Conservation (phyloP, 768 basidiomycete genomes). For the Tylopilus felleus region DNA sequence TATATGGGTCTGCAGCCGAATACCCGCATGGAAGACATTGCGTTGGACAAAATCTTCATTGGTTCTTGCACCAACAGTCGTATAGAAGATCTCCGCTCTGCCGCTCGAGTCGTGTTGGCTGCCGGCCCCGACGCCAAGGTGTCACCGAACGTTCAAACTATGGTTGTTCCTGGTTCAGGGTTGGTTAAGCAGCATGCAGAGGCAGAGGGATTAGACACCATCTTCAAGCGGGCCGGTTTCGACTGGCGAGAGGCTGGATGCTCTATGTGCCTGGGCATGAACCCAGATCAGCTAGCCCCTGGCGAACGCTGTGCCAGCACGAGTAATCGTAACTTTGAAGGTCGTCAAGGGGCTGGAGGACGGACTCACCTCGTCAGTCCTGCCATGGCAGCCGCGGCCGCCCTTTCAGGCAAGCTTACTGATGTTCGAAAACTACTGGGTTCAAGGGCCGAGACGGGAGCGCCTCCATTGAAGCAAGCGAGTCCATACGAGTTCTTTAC, state of each 20-base stretch:
- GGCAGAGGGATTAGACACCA: slow-evolving; percentile 78
- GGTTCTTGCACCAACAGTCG: slow-evolving; percentile 95
- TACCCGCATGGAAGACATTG: slow-evolving; percentile 74
- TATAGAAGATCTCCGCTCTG: slow-evolving; percentile 86
- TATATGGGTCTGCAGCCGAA: slow-evolving; percentile 88
- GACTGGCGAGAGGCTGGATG: slow-evolving; percentile 96
- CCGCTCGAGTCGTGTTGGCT: slow-evolving; percentile 72
- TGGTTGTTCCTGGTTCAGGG: slow-evolving; percentile 92
- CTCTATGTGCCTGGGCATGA: slow-evolving; percentile 97
- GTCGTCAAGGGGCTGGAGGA: slow-evolving; percentile 83
- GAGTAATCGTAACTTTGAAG: slow-evolving; percentile 92
- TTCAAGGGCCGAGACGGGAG: slow-evolving; percentile 40
- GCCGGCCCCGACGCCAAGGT: slow-evolving; percentile 74
- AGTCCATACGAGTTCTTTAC: slow-evolving; percentile 76
- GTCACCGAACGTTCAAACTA: slow-evolving; percentile 70
- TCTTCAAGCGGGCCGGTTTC: slow-evolving; percentile 89
- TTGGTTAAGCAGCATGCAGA: slow-evolving; percentile 89
- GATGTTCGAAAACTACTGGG: slow-evolving; percentile 79
- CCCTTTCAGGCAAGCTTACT: slow-evolving; percentile 78
- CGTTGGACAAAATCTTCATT: slow-evolving; percentile 87
- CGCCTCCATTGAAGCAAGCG: slow-evolving; percentile 62
- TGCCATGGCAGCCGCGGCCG: slow-evolving; percentile 91
- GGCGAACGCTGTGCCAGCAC: slow-evolving; percentile 88
- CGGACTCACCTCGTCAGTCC: slow-evolving; percentile 87
- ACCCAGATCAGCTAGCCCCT: slow-evolving; percentile 84